phyloP scores from a whole-genome alignment of 495 filamentous ascomycete species.

The Pyrenopolyporus hunteri region DNA sequence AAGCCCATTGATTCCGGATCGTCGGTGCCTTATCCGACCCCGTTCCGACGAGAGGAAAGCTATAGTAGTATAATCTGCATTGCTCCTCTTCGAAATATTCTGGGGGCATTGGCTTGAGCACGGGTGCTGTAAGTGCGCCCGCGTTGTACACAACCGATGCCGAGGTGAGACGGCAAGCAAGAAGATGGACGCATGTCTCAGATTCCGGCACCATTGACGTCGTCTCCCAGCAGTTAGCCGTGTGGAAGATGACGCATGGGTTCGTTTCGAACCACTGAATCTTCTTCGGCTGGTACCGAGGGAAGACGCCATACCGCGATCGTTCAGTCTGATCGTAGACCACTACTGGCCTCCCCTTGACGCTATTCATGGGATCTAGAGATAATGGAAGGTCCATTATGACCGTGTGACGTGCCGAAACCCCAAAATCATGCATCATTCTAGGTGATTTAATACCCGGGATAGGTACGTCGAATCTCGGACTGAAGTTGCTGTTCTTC shows the following conservation, averaged over 20 bases:
- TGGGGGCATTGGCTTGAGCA: conserved; percentile 38
- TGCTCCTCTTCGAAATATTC: conserved; percentile 62
- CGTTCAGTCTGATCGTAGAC: conserved; percentile 58
- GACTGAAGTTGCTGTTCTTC: conserved; percentile 19
- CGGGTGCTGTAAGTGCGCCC: conserved; percentile 59
- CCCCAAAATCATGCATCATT: conserved; percentile 77
- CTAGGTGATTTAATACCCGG: conserved; percentile 65
- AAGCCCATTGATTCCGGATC: conserved; percentile 65
- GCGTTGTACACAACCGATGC: conserved; percentile 64
- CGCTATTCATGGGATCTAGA: conserved; percentile 63
- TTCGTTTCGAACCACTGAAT: conserved; percentile 69
- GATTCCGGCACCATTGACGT: conserved; percentile 9
- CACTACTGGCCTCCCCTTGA: conserved; percentile 58
- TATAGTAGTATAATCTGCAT: conserved; percentile 70
- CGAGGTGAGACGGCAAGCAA: conserved; percentile 67
- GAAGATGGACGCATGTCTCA: conserved; percentile 58
- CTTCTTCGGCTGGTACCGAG: conserved; percentile 58
- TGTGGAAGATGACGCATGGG: conserved; percentile 70
- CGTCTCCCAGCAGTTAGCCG: conserved; percentile 68
- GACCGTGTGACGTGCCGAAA: conserved; percentile 62
- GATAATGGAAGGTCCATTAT: conserved; percentile 71
- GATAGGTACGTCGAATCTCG: conserved; percentile 41
- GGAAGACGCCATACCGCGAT: conserved; percentile 69
- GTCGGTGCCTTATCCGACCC: conserved; percentile 14
- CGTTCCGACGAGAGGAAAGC: conserved; percentile 49